Base-by-base conservation (phyloP, 2,329 filamentous ascomycete genomes). In the Penicillium oxalicum region DNA sequence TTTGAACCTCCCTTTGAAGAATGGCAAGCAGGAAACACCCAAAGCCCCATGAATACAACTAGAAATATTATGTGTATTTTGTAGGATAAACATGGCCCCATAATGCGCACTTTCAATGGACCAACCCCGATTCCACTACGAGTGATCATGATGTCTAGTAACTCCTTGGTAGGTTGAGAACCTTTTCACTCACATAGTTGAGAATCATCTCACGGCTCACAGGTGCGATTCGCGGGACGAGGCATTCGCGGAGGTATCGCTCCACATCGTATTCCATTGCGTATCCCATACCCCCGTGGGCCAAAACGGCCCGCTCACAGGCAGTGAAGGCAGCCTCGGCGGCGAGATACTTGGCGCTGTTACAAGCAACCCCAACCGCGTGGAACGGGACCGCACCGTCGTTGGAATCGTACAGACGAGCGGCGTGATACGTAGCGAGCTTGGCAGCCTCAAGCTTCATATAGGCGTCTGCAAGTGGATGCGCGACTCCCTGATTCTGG, bases 261-360 rank as follows among this genome's bases (percentile, higher is more conserved):
- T 83, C 80, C 0, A 83, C 80, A 61, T 83, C 76, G 57, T 81
- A 83, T 57, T 83, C 80, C 50, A 78, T 75, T 5, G 80, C 79
- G 66, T 83, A 83, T 0, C 80, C 80, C 80, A 83, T 83, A 0
- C 80, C 80, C 27, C 80, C 80, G 60, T 80, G 78, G 2, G 74
- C 72, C 53, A 83, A 63, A 5, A 81, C 69, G 2, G 78, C 77
- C 29, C 77, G 65, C 56, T 83, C 80, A 57, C 79, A 83, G 0
- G 80, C 79, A 2, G 70, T 77, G 57, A 81, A 83, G 0, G 79
- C 78, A 0, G 80, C 80, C 55, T 83, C 80, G 0, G 79, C 80
- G 8, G 80, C 80, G 28, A 74, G 51, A 51, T 86, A 88, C 67
- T 89, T 88, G 34, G 83, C 84, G 54, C 79, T 83, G 66, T 88